Conservation (phyloP, 129 eudicot species). For the Cynara cardunculus region DNA sequence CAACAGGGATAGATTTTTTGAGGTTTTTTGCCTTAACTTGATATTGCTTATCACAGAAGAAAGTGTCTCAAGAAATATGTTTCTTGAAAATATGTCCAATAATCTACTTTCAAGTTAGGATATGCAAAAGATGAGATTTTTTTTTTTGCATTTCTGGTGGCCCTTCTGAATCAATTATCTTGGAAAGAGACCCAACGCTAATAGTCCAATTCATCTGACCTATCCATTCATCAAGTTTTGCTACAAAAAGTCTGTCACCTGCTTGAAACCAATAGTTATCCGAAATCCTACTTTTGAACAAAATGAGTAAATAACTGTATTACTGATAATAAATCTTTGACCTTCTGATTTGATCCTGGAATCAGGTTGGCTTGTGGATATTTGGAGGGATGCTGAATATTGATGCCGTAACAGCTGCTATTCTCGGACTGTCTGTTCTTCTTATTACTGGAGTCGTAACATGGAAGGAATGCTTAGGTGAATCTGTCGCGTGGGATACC, state of each 20-base stretch:
- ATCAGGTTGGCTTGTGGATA: slow-evolving; percentile 94
- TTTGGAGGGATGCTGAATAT: slow-evolving; percentile 75
- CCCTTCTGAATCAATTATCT: not conserved
- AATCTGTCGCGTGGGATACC: slow-evolving; percentile 98
- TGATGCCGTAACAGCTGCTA: slow-evolving; percentile 98
- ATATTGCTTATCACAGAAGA: not conserved
- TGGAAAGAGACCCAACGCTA: not conserved
- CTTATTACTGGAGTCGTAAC: slow-evolving; percentile 92
- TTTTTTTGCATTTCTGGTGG: not conserved
- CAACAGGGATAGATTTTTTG: not conserved
- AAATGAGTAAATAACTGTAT: not conserved
- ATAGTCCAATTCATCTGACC: not conserved
- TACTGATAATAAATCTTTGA: not conserved
- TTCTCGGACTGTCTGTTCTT: slow-evolving; percentile 91
- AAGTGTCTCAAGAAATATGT: not conserved
- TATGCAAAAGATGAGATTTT: not conserved
- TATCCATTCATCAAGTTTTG: not conserved
- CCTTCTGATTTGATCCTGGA: slow-evolving; percentile 7
- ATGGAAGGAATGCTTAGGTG: slow-evolving; percentile 96
- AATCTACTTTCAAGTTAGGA: not conserved
- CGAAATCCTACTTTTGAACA: not conserved
- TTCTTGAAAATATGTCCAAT: not conserved
- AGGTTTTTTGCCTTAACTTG: not conserved
- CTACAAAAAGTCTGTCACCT: not conserved
- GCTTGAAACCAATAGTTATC: not conserved